These are phyloP conservation scores for Diphasiastrum complanatum DNA, from an alignment of 83 land plant genomes.

Conservation along the genomic window DNA sequence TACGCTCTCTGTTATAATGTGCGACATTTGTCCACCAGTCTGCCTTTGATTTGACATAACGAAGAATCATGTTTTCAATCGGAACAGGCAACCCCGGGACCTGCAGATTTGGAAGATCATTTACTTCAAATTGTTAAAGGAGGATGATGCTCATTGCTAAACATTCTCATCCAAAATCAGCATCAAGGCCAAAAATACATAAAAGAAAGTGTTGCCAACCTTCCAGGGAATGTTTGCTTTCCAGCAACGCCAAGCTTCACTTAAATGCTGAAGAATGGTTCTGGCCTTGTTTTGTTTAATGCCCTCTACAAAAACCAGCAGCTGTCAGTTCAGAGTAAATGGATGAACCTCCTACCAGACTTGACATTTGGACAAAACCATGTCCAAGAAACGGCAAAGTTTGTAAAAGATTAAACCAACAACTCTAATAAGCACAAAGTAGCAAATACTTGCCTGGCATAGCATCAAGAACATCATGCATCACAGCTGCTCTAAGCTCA, in stretches of 20 bases:
- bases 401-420: neutral
- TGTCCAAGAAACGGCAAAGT: neutral
- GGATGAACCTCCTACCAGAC: neutral
- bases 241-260: slow-evolving; percentile 99
- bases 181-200: too few species aligned
- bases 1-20: slow-evolving; percentile 96
- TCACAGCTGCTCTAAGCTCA: slow-evolving; percentile 98
- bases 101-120: slow-evolving; percentile 24
- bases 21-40: slow-evolving; percentile 99
- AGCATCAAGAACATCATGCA: slow-evolving; percentile 99
- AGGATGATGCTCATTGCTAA: neutral
- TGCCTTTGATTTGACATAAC: slow-evolving; percentile 96
- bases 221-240: slow-evolving; percentile 99
- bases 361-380: neutral
- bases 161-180: neutral
- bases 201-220: slow-evolving; percentile 41
- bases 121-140: neutral
- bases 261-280: slow-evolving; percentile 89
- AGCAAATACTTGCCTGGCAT: slow-evolving; percentile 67
- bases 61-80: slow-evolving; percentile 98
- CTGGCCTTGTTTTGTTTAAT: slow-evolving; percentile 97
- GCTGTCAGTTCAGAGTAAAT: neutral
- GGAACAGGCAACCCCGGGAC: slow-evolving; percentile 99
- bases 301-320: slow-evolving; percentile 59
- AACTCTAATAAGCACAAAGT: neutral